Evolutionary conservation across 768 basidiomycete genomes (phyloP), one percentile per base, ranked within the genome.

Genomic region (Tricholoma furcatifolium): DNA sequence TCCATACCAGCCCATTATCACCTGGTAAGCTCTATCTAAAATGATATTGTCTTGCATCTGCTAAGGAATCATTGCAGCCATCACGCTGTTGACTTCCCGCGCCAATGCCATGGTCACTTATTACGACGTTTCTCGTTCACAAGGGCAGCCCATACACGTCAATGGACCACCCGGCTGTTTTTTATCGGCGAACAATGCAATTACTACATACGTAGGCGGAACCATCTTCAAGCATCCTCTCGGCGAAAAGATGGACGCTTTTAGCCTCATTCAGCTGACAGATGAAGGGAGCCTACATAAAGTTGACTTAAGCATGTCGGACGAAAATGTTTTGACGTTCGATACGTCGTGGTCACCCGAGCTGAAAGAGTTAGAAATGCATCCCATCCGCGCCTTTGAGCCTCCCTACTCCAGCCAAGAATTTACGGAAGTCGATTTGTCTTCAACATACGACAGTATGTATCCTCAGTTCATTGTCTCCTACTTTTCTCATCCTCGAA

Each of bases 81-180:
- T 80, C 6, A 83, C 85, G 0, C 63, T 87, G 24, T 65, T 91
- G 27, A 80, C 79, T 1, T 88, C 89, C 3, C 76, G 76, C 3
- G 77, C 70, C 50, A 88, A 84, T 56, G 69, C 71, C 14, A 62
- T 90, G 32, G 67, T 85, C 12, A 82, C 84, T 2, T 61, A 87
- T 3, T 91, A 91, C 56, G 84, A 88, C 61, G 78, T 87, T 20
- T 74, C 76, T 34, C 71, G 68, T 24, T 60, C 70, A 5, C 53
- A 67, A 14, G 74, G 73, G 21, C 58, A 62, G 17, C 72, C 80
- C 21, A 54, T 83, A n/a, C 77, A 77, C 38, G 61, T 77, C 48
- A 68, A 77, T 50, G 61, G 66, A 6, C 57, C 66, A 3, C 82
- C 85, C 1, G 79, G 76, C 54, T 65, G 66, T 46, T 61, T 85